Base-by-base conservation (phyloP, 75 land plant species). In the Pinus tabuliformis region DNA sequence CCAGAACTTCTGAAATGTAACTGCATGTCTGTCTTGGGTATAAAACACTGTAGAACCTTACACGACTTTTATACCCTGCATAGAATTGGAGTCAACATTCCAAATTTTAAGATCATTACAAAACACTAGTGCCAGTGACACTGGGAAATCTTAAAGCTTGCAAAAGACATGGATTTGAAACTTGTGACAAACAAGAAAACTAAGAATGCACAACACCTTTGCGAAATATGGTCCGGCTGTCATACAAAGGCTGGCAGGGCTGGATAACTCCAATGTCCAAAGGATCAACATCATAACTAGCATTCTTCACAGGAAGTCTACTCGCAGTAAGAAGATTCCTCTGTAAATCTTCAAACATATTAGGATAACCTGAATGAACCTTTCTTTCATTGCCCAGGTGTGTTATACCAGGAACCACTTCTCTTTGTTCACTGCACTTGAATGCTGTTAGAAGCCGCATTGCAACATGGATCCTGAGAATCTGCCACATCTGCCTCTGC, bases 1-100 rank as follows among this genome's bases (percentile, higher is more conserved):
- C 98, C 11, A 94, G n/a, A 20, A 97, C 83, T 79, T 97, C 93
- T 36, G 95, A 97, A 11, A 85, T 80, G 65, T 97, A 97, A 78
- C 30, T 80, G 52, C 93, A 88, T 45, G 66, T 81, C 36, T 80
- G 80, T 42, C 75, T 78, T 60, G 97, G 93, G 72, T 94, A 78
- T 33, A 84, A 70, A 16, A 88, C 77, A 72, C 75, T 84, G 26
- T 73, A 62, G 81, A 83, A 97, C 71, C 75, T 83, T 33, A 87
- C 91, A 60, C 88, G 87, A 42, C 90, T 94, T 72, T 72, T 89
- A 77, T 84, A 97, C 30, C 95, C 98, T 97, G 88, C 54, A 83
- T 21, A 77, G 33, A 57, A 70, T 26, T 59, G 3, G 42, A 62
- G 33, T 8, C 56, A 20, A 4, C 33, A 66, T 66, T 42, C 45